Percentiles rank a stretch among this genome's conserved stretches.
These are phyloP conservation scores for Sclerotinia subarctica DNA, from an alignment of 2,329 filamentous ascomycete species.

Conservation along the genomic window DNA sequence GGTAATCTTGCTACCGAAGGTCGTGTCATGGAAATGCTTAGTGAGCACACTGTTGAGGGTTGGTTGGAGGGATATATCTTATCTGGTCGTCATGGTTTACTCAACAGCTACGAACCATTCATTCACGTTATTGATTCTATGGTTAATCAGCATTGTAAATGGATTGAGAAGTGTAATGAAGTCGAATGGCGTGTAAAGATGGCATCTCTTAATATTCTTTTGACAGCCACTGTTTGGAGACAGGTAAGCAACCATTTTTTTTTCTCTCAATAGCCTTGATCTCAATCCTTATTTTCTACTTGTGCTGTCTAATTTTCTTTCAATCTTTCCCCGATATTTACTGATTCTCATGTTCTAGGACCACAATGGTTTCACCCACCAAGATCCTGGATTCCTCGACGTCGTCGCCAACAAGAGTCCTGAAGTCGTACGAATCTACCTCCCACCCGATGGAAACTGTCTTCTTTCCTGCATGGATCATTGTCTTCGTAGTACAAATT, in stretches of 20 bases:
- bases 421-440: slow-evolving; percentile 76
- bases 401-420: slow-evolving; percentile 77
- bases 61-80: slow-evolving; percentile 79
- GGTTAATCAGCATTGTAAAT: slow-evolving; percentile 85
- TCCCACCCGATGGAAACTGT: slow-evolving; percentile 77
- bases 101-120: slow-evolving; percentile 78
- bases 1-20: slow-evolving; percentile 68
- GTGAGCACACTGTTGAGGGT: slow-evolving; percentile 74
- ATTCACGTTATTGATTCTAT: slow-evolving; percentile 82
- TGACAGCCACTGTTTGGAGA: slow-evolving; percentile 76
- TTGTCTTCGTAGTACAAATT: slow-evolving; percentile 69
- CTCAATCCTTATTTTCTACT: neutral
- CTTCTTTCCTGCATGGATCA: slow-evolving; percentile 74
- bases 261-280: neutral
- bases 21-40: slow-evolving; percentile 81
- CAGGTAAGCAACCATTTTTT: slow-evolving; percentile 48
- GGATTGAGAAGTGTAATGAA: slow-evolving; percentile 78
- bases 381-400: slow-evolving; percentile 77
- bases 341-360: slow-evolving; percentile 38
- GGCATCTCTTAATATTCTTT: slow-evolving; percentile 73
- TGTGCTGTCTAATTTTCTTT: neutral
- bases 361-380: slow-evolving; percentile 80
- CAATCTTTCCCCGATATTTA: neutral
- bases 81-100: slow-evolving; percentile 69
- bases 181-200: slow-evolving; percentile 73